Base-by-base conservation (phyloP, 768 basidiomycete genomes). In the Suillus paluster region DNA sequence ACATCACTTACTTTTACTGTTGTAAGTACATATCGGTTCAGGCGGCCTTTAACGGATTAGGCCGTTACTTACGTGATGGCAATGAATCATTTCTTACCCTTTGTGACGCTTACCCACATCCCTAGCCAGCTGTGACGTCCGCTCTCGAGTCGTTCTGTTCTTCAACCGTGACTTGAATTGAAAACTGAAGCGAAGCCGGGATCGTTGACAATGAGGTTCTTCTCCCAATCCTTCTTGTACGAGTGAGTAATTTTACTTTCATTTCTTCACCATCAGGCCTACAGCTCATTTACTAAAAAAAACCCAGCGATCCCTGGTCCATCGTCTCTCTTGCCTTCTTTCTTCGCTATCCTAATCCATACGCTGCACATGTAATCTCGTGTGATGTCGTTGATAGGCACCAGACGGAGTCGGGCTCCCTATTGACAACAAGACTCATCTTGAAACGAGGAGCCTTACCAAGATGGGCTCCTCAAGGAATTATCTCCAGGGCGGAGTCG, bases 311-410 rank as follows among this genome's bases (percentile, higher is more conserved):
- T 85, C 86, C 95, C 75, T 95, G 96, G 87, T 83, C 92, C 61
- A 96, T 92, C 67, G 92, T 97, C 62, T 88, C 96, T 21, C 83
- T 97, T 65, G 96, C 96, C 14, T 97, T 91, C 81, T 96, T 96
- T 73, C 81, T 97, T 62, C 91, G 96, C 65, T 99, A 97, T 77
- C 96, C 96, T 4, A 98, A 97, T 73, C 95, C 96, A 54, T 94
- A 94, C 70, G 93, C 96, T 7, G 82, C 91, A 41, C 96, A 99
- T 78, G 90, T 99, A 74, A 78, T 96, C 67, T 95, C 95, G 5
- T 96, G 94, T 82, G 96, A 98, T 80, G 95, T 98, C 70, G 87
- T 99, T 66, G 91, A 92, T 58, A 91, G 96, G 66, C 81, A 78
- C 21, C 80, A 91, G 66, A 88, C 92, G 1, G 81, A 88, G 14